Conservation (phyloP, 2,329 filamentous ascomycete species). For the Periconia digitata region DNA sequence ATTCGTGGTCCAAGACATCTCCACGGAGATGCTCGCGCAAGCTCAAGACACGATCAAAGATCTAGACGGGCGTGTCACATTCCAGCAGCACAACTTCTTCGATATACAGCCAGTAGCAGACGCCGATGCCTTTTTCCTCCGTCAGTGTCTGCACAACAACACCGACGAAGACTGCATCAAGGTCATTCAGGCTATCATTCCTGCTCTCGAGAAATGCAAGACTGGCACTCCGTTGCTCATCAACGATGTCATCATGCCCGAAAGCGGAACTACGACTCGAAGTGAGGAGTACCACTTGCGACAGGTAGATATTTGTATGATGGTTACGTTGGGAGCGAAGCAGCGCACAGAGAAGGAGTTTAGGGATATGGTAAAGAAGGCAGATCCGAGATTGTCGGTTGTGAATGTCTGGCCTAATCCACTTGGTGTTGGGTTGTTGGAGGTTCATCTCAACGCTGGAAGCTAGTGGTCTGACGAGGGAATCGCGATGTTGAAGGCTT, state of each 20-base stretch:
- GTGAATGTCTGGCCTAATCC: no score
- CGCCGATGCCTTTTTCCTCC: slow-evolving; percentile 41
- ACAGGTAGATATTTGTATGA: slow-evolving; percentile 36
- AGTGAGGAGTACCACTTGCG: slow-evolving; percentile 28
- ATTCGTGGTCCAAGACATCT: slow-evolving; percentile 21
- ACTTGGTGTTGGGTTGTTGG: no score
- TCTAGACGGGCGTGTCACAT: slow-evolving; percentile 18
- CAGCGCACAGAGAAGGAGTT: slow-evolving; percentile 12
- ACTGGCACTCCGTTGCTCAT: slow-evolving; percentile 32
- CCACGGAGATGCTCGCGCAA: slow-evolving; percentile 13
- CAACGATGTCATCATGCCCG: slow-evolving; percentile 36
- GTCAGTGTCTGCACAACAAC: slow-evolving; percentile 46
- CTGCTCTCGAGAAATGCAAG: slow-evolving; percentile 32
- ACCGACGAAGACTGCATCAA: slow-evolving; percentile 38
- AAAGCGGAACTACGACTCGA: slow-evolving; percentile 16
- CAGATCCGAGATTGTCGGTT: background rate
- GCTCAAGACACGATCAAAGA: slow-evolving; percentile 13
- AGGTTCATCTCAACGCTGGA: no score
- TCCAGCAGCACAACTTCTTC: slow-evolving; percentile 27
- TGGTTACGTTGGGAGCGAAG: slow-evolving; percentile 23
- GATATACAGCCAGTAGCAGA: slow-evolving; percentile 16
- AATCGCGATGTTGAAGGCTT: no score
- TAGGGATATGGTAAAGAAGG: background rate
- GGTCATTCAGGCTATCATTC: slow-evolving; percentile 38
- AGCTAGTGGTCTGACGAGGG: no score